phyloP scores from a whole-genome alignment of 1,139 yeast species.

The Diutina siamensis region DNA sequence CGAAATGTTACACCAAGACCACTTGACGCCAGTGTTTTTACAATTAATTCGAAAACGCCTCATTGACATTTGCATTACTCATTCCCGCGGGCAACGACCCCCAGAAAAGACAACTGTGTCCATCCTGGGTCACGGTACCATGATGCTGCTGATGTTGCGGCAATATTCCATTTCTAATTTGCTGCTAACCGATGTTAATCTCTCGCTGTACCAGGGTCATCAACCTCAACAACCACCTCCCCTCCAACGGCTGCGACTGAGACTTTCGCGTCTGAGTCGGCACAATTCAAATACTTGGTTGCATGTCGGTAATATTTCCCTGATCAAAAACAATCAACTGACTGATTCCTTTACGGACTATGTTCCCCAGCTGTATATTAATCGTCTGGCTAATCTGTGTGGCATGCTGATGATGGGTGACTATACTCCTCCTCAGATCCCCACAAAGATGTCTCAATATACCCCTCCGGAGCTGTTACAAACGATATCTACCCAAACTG shows the following conservation, averaged over 20 bases:
- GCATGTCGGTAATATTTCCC: conserved; percentile 34
- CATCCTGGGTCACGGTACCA: background rate
- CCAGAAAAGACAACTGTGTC: background rate
- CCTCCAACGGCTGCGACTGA: conserved; percentile 15
- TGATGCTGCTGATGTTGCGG: background rate
- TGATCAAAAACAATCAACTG: conserved; percentile 19
- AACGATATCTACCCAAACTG: conserved; percentile 11
- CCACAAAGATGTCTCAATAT: conserved; percentile 18
- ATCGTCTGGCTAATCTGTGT: conserved; percentile 15
- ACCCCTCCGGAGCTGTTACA: conserved; percentile 10
- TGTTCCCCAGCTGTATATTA: conserved; percentile 21
- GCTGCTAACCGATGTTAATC: conserved; percentile 30
- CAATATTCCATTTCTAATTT: conserved; percentile 23
- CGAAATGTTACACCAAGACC: conserved; percentile 22
- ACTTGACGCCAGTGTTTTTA: conserved; percentile 31
- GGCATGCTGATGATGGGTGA: conserved; percentile 25
- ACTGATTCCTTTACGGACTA: conserved; percentile 26
- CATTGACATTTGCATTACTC: conserved; percentile 24
- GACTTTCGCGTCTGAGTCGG: conserved; percentile 26
- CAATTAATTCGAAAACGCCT: conserved; percentile 33
- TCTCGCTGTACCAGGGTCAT: conserved; percentile 19
- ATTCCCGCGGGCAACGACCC: background rate
- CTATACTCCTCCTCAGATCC: conserved; percentile 32
- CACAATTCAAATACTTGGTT: conserved; percentile 34
- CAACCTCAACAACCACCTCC: conserved; percentile 6